A percentile compares a stretch with the other conserved stretches of the same genome.
Conservation (phyloP, 306 rosid genomes). For the Prunus persica region Prunus_persica_NCBIv2 NC_034010.1:27877501-27878000, state of each 20-base stretch:
- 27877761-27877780: neutral
- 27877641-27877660: slow-evolving; percentile 38
- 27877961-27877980: too few relatives aligned
- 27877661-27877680: slow-evolving; percentile 26
- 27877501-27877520: slow-evolving; percentile 95
- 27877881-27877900: too few relatives aligned
- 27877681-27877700: slow-evolving; percentile 32
- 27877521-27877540: slow-evolving; percentile 87
- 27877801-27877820: neutral
- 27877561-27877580: slow-evolving; percentile 86
- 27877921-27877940: too few relatives aligned
- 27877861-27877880: too few relatives aligned
- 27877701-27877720: neutral
- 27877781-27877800: neutral
- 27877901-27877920: too few relatives aligned
- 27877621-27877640: slow-evolving; percentile 80
- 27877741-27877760: neutral
- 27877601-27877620: slow-evolving; percentile 94
- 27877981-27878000: neutral
- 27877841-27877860: neutral
- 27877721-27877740: neutral
- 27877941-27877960: too few relatives aligned
- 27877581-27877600: slow-evolving; percentile 96
- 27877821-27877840: neutral
- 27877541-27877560: slow-evolving; percentile 67